Conservation (phyloP, 2,329 filamentous ascomycete genomes). For the Neurospora sp. region DNA sequence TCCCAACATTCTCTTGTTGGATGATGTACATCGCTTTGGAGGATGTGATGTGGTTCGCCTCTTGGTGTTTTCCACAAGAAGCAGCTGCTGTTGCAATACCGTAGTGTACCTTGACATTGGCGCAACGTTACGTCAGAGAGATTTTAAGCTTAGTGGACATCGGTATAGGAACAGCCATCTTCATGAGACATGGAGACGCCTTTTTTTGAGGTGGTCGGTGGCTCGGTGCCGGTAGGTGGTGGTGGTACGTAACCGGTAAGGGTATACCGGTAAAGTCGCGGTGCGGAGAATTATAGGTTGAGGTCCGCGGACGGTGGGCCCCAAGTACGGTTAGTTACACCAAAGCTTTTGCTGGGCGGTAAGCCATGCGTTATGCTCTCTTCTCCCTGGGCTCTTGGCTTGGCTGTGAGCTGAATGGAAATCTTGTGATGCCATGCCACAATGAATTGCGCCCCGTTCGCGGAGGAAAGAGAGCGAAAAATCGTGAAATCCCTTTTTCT, state of each 20-base stretch:
- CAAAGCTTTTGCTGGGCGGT: not conserved
- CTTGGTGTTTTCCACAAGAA: not conserved
- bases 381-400: not conserved
- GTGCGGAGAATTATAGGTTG: not conserved
- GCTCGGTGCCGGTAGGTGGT: not conserved
- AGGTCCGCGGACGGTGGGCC: not conserved
- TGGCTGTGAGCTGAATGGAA: not conserved
- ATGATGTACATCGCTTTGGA: not conserved
- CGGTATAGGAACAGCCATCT: not conserved
- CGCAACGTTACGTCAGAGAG: conserved; percentile 15
- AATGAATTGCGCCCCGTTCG: not conserved
- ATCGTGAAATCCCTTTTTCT: not conserved
- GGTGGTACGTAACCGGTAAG: not conserved
- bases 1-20: not conserved
- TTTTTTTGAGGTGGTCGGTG: not conserved
- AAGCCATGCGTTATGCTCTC: not conserved
- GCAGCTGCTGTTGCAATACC: not conserved
- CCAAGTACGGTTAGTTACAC: not conserved
- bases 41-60: not conserved
- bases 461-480: not conserved
- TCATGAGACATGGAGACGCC: not conserved
- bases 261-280: not conserved
- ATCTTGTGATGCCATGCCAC: not conserved
- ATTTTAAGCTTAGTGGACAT: not conserved
- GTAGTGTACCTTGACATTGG: not conserved